These are phyloP conservation scores for Rhizopogon salebrosus DNA, from an alignment of 768 basidiomycete species.

Conservation along the genomic window DNA sequence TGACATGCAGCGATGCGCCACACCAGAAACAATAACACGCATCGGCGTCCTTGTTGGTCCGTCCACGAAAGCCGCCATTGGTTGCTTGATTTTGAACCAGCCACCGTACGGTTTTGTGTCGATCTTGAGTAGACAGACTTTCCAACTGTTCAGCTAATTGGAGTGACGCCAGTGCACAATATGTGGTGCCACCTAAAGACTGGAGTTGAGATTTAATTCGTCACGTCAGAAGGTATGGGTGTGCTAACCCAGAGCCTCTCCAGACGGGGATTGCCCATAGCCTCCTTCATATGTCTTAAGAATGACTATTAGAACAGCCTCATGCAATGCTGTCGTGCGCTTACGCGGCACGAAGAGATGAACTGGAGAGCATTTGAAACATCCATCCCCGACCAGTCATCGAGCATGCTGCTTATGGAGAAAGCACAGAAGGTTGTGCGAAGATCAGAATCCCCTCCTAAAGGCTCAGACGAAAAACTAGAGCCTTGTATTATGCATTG, in stretches of 20 bases:
- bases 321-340: conserved; percentile 11
- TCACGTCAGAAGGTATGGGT: not conserved
- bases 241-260: conserved; percentile 77
- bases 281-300: conserved; percentile 84
- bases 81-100: conserved; percentile 59
- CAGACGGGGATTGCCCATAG: conserved; percentile 75
- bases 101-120: conserved; percentile 65
- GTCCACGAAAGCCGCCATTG: conserved; percentile 80
- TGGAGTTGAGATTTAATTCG: not conserved
- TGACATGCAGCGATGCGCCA: conserved; percentile 71
- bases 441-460: conserved; percentile 68
- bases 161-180: conserved; percentile 81
- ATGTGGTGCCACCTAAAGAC: conserved; percentile 81
- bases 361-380: conserved; percentile 56
- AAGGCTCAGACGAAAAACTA: conserved; percentile 72
- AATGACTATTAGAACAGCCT: not conserved
- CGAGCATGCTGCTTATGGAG: conserved; percentile 71
- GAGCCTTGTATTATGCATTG: not conserved
- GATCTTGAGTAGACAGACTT: conserved; percentile 32
- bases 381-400: conserved; percentile 75
- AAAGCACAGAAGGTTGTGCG: conserved; percentile 87
- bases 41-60: conserved; percentile 83
- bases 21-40: conserved; percentile 99
- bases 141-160: conserved; percentile 36
- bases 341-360: conserved; percentile 68